These are phyloP conservation scores for Penicillium pancosmium DNA, from an alignment of 495 filamentous ascomycete genomes.

Conservation along the genomic window DNA sequence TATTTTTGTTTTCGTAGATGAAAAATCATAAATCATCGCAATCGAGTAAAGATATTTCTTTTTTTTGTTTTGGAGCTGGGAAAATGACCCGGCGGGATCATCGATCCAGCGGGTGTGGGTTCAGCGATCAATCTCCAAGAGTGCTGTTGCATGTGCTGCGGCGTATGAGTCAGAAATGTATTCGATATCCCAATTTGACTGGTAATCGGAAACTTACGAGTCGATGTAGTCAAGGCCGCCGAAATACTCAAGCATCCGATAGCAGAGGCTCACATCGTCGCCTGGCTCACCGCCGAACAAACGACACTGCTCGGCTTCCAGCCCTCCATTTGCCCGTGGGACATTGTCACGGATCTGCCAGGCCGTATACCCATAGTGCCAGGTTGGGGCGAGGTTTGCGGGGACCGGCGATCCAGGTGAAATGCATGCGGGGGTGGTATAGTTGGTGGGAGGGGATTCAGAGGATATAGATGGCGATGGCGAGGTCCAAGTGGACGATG, in stretches of 20 bases:
- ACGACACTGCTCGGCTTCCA: constrained; percentile 45
- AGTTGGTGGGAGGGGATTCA: constrained; percentile 7
- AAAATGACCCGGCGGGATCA: neutral
- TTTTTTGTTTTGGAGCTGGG: constrained; percentile 9
- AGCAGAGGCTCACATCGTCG: constrained; percentile 48
- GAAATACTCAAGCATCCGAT: constrained; percentile 54
- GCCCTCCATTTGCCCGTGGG: constrained; percentile 26
- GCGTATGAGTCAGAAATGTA: constrained; percentile 18
- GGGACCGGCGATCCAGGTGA: constrained; percentile 23
- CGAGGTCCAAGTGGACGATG: constrained; percentile 20
- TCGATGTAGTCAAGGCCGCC: constrained; percentile 53
- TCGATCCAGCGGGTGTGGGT: neutral
- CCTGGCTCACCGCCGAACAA: constrained; percentile 52
- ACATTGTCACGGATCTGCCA: constrained; percentile 40
- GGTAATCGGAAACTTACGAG: constrained; percentile 34
- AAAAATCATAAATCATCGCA: constrained; percentile 23
- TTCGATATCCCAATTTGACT: constrained; percentile 1
- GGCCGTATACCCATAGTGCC: constrained; percentile 44
- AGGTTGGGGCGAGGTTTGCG: constrained; percentile 40
- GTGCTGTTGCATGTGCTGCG: constrained; percentile 23
- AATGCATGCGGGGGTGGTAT: constrained; percentile 22
- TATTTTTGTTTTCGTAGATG: constrained; percentile 18
- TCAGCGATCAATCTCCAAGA: constrained; percentile 29
- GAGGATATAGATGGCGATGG: constrained; percentile 11
- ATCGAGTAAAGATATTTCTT: constrained; percentile 13